A percentile compares a stretch with the other conserved stretches of the same genome.
phyloP scores from a whole-genome alignment of 192 early-diverging fungal species.

The Coemansia sp. region DNA sequence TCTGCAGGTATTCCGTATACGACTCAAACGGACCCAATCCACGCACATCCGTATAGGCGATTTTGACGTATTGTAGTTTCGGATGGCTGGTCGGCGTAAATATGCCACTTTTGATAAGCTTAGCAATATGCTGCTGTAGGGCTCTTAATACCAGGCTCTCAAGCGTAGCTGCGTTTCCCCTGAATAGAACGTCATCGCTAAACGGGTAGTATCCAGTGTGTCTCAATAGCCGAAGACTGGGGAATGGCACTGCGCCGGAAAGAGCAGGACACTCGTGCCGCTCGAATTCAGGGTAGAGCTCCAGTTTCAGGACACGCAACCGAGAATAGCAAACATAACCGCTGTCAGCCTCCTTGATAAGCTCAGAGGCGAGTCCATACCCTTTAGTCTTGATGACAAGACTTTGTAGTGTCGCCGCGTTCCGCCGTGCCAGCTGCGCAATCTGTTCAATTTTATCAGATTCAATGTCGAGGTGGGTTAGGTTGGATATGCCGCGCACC shows the following conservation, averaged over 20 bases:
- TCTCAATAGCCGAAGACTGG: not conserved
- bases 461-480: not conserved
- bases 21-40: not conserved
- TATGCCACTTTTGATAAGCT: not conserved
- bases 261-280: not conserved
- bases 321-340: not conserved
- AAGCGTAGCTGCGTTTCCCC: not conserved
- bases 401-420: not conserved
- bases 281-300: not conserved
- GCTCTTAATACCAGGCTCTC: not conserved
- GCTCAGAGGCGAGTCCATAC: not conserved
- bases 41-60: not conserved
- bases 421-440: not conserved
- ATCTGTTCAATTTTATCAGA: not conserved
- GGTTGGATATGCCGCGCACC: not conserved
- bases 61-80: not conserved
- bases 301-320: not conserved
- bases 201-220: not conserved
- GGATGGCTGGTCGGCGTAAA: not conserved
- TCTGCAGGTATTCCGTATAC: not conserved
- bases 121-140: not conserved
- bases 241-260: not conserved
- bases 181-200: not conserved
- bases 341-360: not conserved
- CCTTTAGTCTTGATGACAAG: not conserved